phyloP scores from a whole-genome alignment of 768 basidiomycete species.

The Stropharia rugosoannulata region DNA sequence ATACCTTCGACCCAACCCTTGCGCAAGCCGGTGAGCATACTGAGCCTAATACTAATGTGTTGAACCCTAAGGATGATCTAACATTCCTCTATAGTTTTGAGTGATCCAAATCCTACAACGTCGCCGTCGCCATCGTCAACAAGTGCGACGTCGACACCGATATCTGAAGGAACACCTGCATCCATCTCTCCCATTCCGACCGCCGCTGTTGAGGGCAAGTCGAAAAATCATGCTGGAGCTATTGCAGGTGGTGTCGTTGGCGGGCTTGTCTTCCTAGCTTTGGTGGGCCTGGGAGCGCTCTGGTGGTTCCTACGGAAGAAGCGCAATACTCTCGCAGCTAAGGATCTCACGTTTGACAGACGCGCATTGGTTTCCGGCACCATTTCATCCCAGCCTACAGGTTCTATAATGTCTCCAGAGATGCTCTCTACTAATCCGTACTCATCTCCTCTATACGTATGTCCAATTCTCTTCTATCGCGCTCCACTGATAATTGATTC shows the following conservation, averaged over 20 bases:
- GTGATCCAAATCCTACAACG: background rate
- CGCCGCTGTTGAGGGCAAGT: slow-evolving; percentile 3
- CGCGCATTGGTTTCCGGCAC: slow-evolving; percentile 21
- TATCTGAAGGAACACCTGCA: background rate
- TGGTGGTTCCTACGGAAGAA: slow-evolving; percentile 37
- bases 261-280: slow-evolving; percentile 42
- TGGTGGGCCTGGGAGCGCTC: slow-evolving; percentile 32
- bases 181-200: slow-evolving; percentile 4
- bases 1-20: slow-evolving; percentile 32
- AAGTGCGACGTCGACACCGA: slow-evolving; percentile 1
- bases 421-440: slow-evolving; percentile 12
- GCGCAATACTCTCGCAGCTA: slow-evolving; percentile 16
- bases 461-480: slow-evolving; percentile 3
- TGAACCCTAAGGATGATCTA: background rate
- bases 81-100: background rate
- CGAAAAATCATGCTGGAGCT: slow-evolving; percentile 43
- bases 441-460: slow-evolving; percentile 15
- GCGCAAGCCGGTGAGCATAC: slow-evolving; percentile 25
- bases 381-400: slow-evolving; percentile 8
- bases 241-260: slow-evolving; percentile 65
- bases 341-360: slow-evolving; percentile 21
- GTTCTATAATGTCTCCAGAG: background rate
- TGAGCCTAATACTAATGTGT: too few species aligned
- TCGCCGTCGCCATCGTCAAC: background rate
- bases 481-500: background rate